Conservation (phyloP, 768 basidiomycete genomes). For the Mrakia gelida region DNA sequence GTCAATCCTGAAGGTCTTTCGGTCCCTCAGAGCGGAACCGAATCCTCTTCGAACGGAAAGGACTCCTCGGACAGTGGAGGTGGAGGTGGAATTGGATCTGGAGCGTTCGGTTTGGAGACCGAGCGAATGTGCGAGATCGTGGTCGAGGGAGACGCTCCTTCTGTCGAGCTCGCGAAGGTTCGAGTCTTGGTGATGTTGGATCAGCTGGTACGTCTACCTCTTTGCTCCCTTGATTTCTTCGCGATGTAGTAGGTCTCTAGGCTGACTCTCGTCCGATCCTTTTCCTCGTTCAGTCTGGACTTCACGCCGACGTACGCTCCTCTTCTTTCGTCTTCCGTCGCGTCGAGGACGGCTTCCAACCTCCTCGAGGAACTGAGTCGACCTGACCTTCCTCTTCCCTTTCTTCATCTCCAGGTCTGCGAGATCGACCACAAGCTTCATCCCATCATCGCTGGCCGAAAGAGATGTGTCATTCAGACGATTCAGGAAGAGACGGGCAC, state of each 20-base stretch:
- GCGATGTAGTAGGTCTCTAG: neutral
- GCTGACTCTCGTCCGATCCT: neutral
- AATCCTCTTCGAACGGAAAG: constrained; percentile 29
- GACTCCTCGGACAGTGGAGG: constrained; percentile 34
- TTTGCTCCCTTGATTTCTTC: neutral
- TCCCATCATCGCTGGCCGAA: constrained; percentile 82
- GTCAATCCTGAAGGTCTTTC: constrained; percentile 46
- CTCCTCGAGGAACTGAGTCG: neutral
- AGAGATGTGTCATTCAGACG: constrained; percentile 76
- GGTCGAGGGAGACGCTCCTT: constrained; percentile 76
- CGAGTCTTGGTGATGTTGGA: constrained; percentile 89
- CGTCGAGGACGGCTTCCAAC: too few relatives aligned
- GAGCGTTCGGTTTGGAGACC: constrained; percentile 75
- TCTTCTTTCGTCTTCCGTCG: neutral
- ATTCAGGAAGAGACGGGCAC: constrained; percentile 97
- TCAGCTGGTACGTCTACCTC: constrained; percentile 65
- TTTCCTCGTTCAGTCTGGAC: constrained; percentile 60
- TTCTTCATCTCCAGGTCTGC: constrained; percentile 77
- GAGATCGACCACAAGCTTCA: constrained; percentile 95
- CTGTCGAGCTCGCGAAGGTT: constrained; percentile 86
- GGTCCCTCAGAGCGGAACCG: constrained; percentile 16
- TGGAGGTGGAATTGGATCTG: constrained; percentile 41
- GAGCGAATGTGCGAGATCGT: constrained; percentile 91
- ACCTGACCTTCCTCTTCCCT: neutral
- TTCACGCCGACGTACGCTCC: constrained; percentile 66